A percentile compares a stretch with the other conserved stretches of the same genome.
Conservation (phyloP, 176 grass and related monocot species). For the Cenchrus purpureus region DNA sequence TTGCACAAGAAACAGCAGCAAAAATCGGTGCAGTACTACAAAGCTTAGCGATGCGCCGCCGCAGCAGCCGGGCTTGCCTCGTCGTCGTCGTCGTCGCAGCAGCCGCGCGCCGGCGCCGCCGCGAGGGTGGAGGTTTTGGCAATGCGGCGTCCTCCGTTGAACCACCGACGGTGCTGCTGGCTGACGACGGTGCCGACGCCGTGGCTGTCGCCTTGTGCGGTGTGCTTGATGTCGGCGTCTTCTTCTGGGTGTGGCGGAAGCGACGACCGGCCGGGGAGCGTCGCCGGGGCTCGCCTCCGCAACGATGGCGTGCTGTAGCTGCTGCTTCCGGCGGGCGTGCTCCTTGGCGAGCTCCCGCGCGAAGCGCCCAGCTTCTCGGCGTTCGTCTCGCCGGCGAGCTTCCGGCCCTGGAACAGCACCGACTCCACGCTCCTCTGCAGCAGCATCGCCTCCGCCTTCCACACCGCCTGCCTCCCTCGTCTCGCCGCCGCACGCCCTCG, state of each 20-base stretch:
- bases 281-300: neutral
- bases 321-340: constrained; percentile 50
- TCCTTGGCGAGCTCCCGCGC: constrained; percentile 70
- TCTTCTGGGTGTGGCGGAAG: neutral
- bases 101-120: neutral
- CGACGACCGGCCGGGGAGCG: neutral
- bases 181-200: neutral
- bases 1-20: neutral
- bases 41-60: neutral
- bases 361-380: constrained; percentile 74
- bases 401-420: constrained; percentile 70
- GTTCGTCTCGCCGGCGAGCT: constrained; percentile 74
- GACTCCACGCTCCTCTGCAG: constrained; percentile 82
- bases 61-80: neutral
- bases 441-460: constrained; percentile 69
- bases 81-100: too few species aligned
- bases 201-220: neutral
- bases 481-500: constrained; percentile 26
- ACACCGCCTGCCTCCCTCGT: constrained; percentile 16
- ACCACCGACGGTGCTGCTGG: neutral
- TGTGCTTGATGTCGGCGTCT: neutral
- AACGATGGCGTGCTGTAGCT: neutral
- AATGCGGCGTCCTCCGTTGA: neutral
- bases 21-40: neutral
- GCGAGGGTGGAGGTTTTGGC: neutral